Base-by-base conservation (phyloP, 2,329 filamentous ascomycete genomes). In the Penicillium sclerotiorum region DNA sequence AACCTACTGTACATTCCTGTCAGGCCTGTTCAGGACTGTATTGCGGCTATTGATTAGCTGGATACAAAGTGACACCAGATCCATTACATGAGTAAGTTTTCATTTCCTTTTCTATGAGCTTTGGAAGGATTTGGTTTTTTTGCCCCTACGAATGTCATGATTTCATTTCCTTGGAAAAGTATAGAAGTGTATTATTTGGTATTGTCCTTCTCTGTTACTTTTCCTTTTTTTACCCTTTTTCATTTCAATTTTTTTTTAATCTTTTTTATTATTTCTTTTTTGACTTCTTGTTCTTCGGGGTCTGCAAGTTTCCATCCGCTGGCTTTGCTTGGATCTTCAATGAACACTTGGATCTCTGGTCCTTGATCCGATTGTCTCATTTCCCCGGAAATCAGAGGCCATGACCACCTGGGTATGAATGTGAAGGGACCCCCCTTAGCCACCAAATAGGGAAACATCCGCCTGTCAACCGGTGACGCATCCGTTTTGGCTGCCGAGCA, bases 71-170 rank as follows among this genome's bases (percentile, higher is more conserved):
- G 50, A 48, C 58, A 60, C 57, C 41, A 35, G 49, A 60, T n/a
- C n/a, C n/a, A n/a, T 60, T 58, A 59, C 50, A 54, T 50, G 61
- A 61, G 33, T 36, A 49, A 53, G 55, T 58, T 53, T 49, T 46
- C 28, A 42, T 52, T 55, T 50, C 43, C 20, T 21, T 33, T 32
- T 18, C 22, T 36, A 36, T n/a, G n/a, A n/a, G 33, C 17, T n/a
- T 33, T n/a, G 8, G n/a, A 18, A 7, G 17, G n/a, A 9, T 36
- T 36, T n/a, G 30, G 4, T n/a, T 17, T 36, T 36, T 55, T 50
- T 37, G 22, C 45, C 33, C 20, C 33, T 42, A 20, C 43, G 45
- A n/a, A 38, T 45, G 40, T 39, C 49, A 45, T 17, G 33, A 41
- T 49, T 20, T 39, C 35, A 13, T 20, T 35, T 35, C 28, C 21